These are phyloP conservation scores for Gyrodon lividus DNA, from an alignment of 768 basidiomycete species.

Conservation along the genomic window DNA sequence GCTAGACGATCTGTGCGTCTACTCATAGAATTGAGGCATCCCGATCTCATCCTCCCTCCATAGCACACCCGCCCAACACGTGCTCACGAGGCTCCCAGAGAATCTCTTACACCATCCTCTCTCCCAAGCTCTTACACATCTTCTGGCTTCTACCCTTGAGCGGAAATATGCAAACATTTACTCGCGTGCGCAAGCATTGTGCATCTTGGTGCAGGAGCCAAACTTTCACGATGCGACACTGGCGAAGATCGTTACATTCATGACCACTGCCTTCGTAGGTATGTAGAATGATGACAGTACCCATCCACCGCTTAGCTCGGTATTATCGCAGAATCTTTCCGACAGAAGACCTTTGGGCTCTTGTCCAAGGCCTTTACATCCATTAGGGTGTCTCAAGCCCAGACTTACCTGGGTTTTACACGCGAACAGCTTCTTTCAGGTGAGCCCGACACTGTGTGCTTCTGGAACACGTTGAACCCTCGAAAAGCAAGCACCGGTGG, in stretches of 20 bases:
- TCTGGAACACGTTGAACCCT: not conserved
- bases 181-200: conserved; percentile 42
- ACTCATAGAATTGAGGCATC: not conserved
- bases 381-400: conserved; percentile 52
- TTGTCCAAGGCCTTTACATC: conserved; percentile 66
- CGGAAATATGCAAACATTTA: conserved; percentile 60
- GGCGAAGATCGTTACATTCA: conserved; percentile 40
- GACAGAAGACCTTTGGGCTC: conserved; percentile 51
- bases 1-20: conserved; percentile 57
- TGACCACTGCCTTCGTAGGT: conserved; percentile 57
- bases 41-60: not conserved
- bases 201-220: conserved; percentile 39
- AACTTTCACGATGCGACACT: conserved; percentile 49
- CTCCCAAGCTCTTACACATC: conserved; percentile 42
- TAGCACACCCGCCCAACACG: conserved; percentile 62
- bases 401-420: conserved; percentile 54
- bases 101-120: conserved; percentile 44
- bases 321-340: conserved; percentile 51
- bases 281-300: conserved; percentile 13
- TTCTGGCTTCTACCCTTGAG: conserved; percentile 52
- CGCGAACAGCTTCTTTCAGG: conserved; percentile 33
- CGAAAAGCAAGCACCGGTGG: conserved; percentile 42
- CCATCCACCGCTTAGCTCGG: not conserved
- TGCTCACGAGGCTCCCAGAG: conserved; percentile 54
- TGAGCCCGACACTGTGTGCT: conserved; percentile 11